A percentile compares a stretch with the other conserved stretches of the same genome.
These are phyloP conservation scores for Citeromyces matritensis DNA, from an alignment of 805 yeast genomes.

Conservation along the genomic window DNA sequence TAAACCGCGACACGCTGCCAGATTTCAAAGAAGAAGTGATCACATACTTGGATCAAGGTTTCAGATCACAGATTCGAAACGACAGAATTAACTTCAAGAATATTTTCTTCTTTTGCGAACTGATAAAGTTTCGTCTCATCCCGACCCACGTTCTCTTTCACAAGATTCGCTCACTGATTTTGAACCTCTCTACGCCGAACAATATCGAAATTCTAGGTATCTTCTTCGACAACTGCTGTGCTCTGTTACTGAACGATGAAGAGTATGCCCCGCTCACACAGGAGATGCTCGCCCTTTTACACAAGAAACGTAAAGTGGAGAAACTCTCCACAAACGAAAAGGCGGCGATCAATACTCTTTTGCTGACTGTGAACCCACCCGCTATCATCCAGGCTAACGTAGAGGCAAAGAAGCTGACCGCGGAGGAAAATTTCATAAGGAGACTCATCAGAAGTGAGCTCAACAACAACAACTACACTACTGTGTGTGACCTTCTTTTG, in stretches of 20 bases:
- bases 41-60: slow-evolving; percentile 37
- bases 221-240: slow-evolving; percentile 65
- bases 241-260: slow-evolving; percentile 38
- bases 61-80: slow-evolving; percentile 45
- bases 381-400: slow-evolving; percentile 18
- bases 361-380: slow-evolving; percentile 43
- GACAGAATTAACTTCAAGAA: slow-evolving; percentile 35
- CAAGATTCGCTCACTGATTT: slow-evolving; percentile 46
- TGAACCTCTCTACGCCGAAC: slow-evolving; percentile 31
- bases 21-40: slow-evolving; percentile 38
- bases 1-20: slow-evolving; percentile 30
- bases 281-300: slow-evolving; percentile 45
- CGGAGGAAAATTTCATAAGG: slow-evolving; percentile 32
- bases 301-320: slow-evolving; percentile 29
- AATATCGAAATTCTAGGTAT: slow-evolving; percentile 57
- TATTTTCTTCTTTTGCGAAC: slow-evolving; percentile 53
- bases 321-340: slow-evolving; percentile 37
- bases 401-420: slow-evolving; percentile 12
- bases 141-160: slow-evolving; percentile 64
- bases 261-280: slow-evolving; percentile 45
- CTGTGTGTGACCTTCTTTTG: slow-evolving; percentile 12
- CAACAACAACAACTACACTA: slow-evolving; percentile 15
- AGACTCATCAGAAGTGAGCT: slow-evolving; percentile 38
- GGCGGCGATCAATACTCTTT: slow-evolving; percentile 40
- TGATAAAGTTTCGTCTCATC: slow-evolving; percentile 61